These are phyloP conservation scores for Suillus paluster DNA, from an alignment of 768 basidiomycete species.

Conservation along the genomic window DNA sequence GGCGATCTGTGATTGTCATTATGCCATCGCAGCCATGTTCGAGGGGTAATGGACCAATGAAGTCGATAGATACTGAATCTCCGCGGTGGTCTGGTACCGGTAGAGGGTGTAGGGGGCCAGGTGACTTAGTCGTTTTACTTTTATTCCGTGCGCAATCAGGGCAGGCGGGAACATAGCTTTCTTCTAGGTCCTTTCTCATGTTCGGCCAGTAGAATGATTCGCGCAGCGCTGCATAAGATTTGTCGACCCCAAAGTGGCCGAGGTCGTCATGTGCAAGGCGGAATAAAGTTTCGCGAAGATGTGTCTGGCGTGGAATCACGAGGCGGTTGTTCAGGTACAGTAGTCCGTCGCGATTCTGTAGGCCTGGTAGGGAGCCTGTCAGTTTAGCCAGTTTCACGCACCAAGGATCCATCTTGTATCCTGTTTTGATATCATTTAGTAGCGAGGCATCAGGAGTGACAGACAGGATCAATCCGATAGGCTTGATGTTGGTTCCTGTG, in stretches of 20 bases:
- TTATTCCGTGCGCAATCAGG: constrained; percentile 35
- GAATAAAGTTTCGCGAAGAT: constrained; percentile 17
- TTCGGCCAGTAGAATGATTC: not conserved
- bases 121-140: constrained; percentile 18
- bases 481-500: no score
- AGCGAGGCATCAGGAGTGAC: not conserved
- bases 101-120: constrained; percentile 22
- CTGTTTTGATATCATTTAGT: not conserved
- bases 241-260: constrained; percentile 17
- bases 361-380: not conserved
- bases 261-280: constrained; percentile 16
- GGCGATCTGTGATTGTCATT: constrained; percentile 21
- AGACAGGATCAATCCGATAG: fast-evolving
- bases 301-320: constrained; percentile 21
- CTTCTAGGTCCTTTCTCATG: constrained; percentile 24
- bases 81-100: constrained; percentile 1
- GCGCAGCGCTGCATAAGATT: constrained; percentile 17
- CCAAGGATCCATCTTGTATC: not conserved
- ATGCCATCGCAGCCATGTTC: constrained; percentile 32
- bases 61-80: constrained; percentile 33
- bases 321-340: constrained; percentile 29
- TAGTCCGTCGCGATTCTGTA: constrained; percentile 12
- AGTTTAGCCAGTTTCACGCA: not conserved
- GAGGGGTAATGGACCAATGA: constrained; percentile 36
- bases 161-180: constrained; percentile 27